Percentiles rank a stretch among this genome's conserved stretches.
These are phyloP conservation scores for Lentinula lateritia DNA, from an alignment of 768 basidiomycete genomes.

Conservation along the genomic window DNA sequence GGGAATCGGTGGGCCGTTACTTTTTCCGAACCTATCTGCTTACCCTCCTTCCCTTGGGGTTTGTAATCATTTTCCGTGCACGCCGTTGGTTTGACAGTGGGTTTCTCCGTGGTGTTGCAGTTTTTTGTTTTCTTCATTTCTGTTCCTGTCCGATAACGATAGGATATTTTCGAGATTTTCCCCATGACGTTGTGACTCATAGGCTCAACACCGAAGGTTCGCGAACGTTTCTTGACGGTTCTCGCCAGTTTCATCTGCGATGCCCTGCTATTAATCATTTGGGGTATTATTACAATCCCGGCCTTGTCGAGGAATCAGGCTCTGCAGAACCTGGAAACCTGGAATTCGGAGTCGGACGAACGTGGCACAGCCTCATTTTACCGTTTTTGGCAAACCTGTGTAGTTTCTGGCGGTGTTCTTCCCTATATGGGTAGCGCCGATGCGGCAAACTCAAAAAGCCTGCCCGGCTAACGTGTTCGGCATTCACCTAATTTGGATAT, in stretches of 20 bases:
- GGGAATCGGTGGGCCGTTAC: no score
- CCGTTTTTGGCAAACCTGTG: background rate
- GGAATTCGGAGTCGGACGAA: background rate
- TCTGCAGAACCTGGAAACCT: background rate
- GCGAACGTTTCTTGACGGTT: background rate
- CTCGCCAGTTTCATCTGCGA: background rate
- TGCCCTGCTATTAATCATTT: background rate
- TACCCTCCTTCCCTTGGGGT: background rate
- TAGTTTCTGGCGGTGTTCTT: background rate
- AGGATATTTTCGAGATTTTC: background rate
- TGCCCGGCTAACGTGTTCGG: background rate
- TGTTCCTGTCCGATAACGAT: background rate
- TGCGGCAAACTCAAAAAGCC: no score
- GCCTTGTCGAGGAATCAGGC: background rate
- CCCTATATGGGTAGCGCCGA: background rate
- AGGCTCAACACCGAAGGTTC: background rate
- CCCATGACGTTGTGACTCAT: background rate
- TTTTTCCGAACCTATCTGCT: no score
- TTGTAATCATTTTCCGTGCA: background rate
- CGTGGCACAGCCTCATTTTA: background rate
- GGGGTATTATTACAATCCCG: background rate
- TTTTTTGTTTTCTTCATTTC: background rate
- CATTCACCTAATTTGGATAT: background rate
- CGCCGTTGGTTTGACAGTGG: no score
- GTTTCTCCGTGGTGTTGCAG: background rate